These are phyloP conservation scores for Pichia californica DNA, from an alignment of 805 yeast genomes.

Conservation along the genomic window DNA sequence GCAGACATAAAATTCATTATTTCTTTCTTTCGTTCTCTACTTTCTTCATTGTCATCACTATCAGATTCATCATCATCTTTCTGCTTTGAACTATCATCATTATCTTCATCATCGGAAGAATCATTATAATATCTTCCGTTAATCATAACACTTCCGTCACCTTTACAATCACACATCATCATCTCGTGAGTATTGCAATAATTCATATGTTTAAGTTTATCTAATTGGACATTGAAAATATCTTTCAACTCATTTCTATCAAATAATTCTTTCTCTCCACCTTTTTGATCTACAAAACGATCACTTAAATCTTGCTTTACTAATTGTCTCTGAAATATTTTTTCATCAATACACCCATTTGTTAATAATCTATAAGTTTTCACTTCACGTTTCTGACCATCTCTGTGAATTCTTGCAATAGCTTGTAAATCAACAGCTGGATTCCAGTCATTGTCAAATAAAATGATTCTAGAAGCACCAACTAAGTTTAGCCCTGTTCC, in stretches of 20 bases:
- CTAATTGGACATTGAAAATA: slow-evolving; percentile 49
- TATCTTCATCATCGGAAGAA: slow-evolving; percentile 12
- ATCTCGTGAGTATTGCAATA: slow-evolving; percentile 72
- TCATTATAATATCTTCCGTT: slow-evolving; percentile 9
- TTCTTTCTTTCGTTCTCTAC: slow-evolving; percentile 2
- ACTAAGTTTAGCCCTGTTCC: slow-evolving; percentile 87
- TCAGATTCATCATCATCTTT: neutral
- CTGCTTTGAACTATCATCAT: neutral
- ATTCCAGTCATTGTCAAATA: slow-evolving; percentile 96
- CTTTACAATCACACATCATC: slow-evolving; percentile 56
- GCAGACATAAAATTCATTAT: slow-evolving; percentile 53
- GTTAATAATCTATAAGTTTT: slow-evolving; percentile 77
- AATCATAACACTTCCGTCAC: slow-evolving; percentile 36
- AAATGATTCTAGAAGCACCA: slow-evolving; percentile 81
- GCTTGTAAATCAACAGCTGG: slow-evolving; percentile 91
- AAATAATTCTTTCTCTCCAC: slow-evolving; percentile 55
- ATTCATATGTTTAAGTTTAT: neutral
- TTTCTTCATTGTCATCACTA: slow-evolving; percentile 16
- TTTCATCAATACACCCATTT: slow-evolving; percentile 90
- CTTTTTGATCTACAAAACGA: slow-evolving; percentile 47
- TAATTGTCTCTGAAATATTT: slow-evolving; percentile 85
- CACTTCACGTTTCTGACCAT: slow-evolving; percentile 79
- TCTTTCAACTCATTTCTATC: slow-evolving; percentile 64
- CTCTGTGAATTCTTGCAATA: slow-evolving; percentile 91
- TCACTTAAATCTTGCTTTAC: slow-evolving; percentile 77